A percentile compares a stretch with the other conserved stretches of the same genome.
phyloP scores from a whole-genome alignment of 257 asterid genomes.

The Henckelia pumila region DNA sequence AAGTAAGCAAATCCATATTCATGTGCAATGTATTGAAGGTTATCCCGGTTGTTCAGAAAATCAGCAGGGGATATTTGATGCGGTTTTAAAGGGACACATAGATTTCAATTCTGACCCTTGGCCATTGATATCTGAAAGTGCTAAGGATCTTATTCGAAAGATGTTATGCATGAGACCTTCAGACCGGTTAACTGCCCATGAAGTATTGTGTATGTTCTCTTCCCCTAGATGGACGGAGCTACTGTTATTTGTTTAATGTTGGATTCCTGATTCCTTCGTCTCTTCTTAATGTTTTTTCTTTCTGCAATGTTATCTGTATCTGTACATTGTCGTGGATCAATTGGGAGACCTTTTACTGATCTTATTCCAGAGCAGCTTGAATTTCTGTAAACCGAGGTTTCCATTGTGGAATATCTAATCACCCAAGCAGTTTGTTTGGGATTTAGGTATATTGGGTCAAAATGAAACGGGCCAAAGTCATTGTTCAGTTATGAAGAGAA shows the following conservation, averaged over 20 bases:
- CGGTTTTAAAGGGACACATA: conserved; percentile 74
- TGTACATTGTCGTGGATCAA: neutral
- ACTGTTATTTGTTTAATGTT: conserved; percentile 7
- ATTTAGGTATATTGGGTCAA: no score
- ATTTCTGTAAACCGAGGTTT: neutral
- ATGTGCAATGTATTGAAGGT: conserved; percentile 19
- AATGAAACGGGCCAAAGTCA: no score
- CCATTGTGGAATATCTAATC: neutral
- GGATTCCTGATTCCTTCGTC: conserved; percentile 13
- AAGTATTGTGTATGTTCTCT: conserved; percentile 69
- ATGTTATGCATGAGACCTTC: conserved; percentile 87
- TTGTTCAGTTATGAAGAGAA: no score
- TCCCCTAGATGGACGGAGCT: conserved; percentile 10
- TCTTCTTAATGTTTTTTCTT: neutral
- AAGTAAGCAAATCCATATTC: neutral
- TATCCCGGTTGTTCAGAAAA: conserved; percentile 53
- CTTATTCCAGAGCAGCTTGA: neutral
- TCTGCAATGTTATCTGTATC: neutral
- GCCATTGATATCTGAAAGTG: conserved; percentile 81
- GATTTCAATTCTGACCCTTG: conserved; percentile 86
- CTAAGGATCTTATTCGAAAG: conserved; percentile 73
- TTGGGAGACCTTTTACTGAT: neutral
- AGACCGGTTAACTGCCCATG: conserved; percentile 77
- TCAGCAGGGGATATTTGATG: conserved; percentile 87
- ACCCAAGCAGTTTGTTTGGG: neutral